Evolutionary conservation across 2,329 filamentous ascomycete species (phyloP).

Genomic region (Hansfordia pulvinata): DNA sequence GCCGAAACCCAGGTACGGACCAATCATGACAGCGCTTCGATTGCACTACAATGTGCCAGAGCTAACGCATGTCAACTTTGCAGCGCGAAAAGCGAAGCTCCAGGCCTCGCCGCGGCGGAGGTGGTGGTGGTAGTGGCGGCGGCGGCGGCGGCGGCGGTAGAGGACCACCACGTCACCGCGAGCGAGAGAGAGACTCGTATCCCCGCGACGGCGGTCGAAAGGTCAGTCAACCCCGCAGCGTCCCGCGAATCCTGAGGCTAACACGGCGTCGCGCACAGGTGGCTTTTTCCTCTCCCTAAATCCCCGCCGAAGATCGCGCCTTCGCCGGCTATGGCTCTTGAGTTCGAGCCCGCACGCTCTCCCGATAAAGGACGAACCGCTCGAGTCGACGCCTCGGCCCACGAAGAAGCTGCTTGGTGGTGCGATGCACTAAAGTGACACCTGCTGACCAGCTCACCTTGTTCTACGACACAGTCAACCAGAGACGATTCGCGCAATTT

Average conservation of each 20-base stretch:
- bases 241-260: slow-evolving; percentile 9
- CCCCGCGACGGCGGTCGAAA: slow-evolving; percentile 85
- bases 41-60: not conserved
- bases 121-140: slow-evolving; percentile 8
- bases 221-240: slow-evolving; percentile 32
- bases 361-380: slow-evolving; percentile 15
- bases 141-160: slow-evolving; percentile 5
- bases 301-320: too few species aligned
- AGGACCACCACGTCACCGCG: slow-evolving; percentile 9
- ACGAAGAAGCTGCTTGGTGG: slow-evolving; percentile 20
- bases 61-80: slow-evolving; percentile 3
- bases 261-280: slow-evolving; percentile 10
- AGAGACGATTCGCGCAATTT: slow-evolving; percentile 51
- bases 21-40: not conserved
- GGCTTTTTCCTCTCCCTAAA: slow-evolving; percentile 20
- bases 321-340: slow-evolving; percentile 13
- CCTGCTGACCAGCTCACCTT: slow-evolving; percentile 37
- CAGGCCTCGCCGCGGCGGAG: slow-evolving; percentile 12
- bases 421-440: slow-evolving; percentile 24
- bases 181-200: slow-evolving; percentile 34
- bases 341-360: slow-evolving; percentile 13
- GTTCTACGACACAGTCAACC: slow-evolving; percentile 27
- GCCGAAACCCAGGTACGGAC: slow-evolving; percentile 18
- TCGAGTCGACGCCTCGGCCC: slow-evolving; percentile 20
- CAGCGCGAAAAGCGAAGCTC: slow-evolving; percentile 13